phyloP scores from a whole-genome alignment of 768 basidiomycete species.

The Rhizopogon vesiculosus region DNA sequence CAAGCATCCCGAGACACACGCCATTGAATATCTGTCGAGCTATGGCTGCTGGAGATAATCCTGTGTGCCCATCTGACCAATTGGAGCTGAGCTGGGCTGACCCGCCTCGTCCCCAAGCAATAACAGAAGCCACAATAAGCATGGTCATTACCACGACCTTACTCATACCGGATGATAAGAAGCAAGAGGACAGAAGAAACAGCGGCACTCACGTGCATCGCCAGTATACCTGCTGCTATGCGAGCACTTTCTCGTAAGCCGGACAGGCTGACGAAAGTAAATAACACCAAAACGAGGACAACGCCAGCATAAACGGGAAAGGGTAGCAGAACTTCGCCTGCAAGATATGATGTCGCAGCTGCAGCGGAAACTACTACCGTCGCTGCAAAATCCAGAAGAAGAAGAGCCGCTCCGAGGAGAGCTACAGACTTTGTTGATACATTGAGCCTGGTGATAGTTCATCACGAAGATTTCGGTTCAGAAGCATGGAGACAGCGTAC shows the following conservation, averaged over 20 bases:
- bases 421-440: constrained; percentile 59
- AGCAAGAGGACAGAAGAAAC: not conserved
- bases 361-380: constrained; percentile 72
- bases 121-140: constrained; percentile 43
- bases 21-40: constrained; percentile 56
- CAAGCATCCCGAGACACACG: constrained; percentile 66
- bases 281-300: constrained; percentile 47
- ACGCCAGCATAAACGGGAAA: constrained; percentile 51
- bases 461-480: not conserved
- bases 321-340: constrained; percentile 55
- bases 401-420: constrained; percentile 58
- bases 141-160: constrained; percentile 53
- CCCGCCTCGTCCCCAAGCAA: constrained; percentile 51
- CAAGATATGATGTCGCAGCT: constrained; percentile 63
- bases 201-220: constrained; percentile 47
- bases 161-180: not conserved
- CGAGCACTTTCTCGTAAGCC: constrained; percentile 62
- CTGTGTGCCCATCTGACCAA: constrained; percentile 40
- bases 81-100: constrained; percentile 45
- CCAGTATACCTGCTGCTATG: constrained; percentile 52
- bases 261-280: constrained; percentile 50
- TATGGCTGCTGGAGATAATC: constrained; percentile 24
- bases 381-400: constrained; percentile 67
- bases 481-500: constrained; percentile 28
- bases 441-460: constrained; percentile 42